phyloP scores from a whole-genome alignment of 2,329 filamentous ascomycete species.

The Leptographium radiaticola region DNA sequence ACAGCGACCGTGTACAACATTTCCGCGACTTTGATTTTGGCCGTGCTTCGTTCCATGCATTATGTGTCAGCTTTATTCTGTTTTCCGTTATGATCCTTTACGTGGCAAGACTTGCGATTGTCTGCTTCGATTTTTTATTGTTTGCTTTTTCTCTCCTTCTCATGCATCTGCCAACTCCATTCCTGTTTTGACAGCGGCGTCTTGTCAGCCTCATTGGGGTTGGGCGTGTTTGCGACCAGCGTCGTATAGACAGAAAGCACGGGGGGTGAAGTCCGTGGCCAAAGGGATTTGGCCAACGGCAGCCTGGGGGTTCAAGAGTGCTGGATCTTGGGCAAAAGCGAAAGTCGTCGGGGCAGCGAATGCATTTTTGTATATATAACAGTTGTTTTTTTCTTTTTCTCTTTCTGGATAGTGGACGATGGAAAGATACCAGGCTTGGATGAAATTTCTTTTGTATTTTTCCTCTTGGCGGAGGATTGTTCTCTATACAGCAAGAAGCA shows the following conservation, averaged over 20 bases:
- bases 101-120: not conserved
- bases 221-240: conserved; percentile 1
- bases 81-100: not conserved
- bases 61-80: not conserved
- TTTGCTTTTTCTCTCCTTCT: not conserved
- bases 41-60: not conserved
- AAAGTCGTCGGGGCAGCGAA: conserved; percentile 1
- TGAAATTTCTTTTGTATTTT: not conserved
- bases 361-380: conserved; percentile 10
- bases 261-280: not conserved
- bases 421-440: conserved; percentile 6
- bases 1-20: not conserved
- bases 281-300: not conserved
- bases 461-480: not conserved
- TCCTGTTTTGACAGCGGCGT: conserved; percentile 1
- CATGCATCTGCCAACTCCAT: conserved; percentile 3
- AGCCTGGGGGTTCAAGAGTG: not conserved
- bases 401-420: conserved; percentile 9
- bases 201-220: not conserved
- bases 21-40: not conserved
- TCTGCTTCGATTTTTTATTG: not conserved
- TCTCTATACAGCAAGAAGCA: not conserved
- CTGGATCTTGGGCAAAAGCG: conserved; percentile 2
- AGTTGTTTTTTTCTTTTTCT: conserved; percentile 1
- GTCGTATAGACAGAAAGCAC: conserved; percentile 1